These are phyloP conservation scores for California macrophylla DNA, from an alignment of 441 rosid species.

Conservation along the genomic window DNA sequence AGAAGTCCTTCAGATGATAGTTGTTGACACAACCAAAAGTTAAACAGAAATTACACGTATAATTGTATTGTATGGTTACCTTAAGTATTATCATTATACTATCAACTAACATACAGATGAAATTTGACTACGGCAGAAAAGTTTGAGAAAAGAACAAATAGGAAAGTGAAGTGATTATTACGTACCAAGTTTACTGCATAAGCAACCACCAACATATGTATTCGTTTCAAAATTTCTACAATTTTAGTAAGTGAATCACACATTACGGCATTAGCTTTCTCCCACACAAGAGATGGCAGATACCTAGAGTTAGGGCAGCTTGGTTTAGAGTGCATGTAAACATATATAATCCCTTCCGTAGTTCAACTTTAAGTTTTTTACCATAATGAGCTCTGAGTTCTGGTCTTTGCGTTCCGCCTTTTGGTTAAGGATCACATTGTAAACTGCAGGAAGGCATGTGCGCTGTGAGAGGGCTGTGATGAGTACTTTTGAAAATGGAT, in stretches of 20 bases:
- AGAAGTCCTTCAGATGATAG: neutral
- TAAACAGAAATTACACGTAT: neutral
- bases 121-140: neutral
- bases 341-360: neutral
- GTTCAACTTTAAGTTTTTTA: neutral
- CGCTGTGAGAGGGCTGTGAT: neutral
- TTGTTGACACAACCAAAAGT: neutral
- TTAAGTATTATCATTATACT: neutral
- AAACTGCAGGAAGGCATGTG: neutral
- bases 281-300: neutral
- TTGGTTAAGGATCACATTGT: neutral
- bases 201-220: neutral
- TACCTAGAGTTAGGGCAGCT: neutral
- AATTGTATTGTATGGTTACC: neutral
- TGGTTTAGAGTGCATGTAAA: neutral
- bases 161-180: neutral
- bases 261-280: neutral
- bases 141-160: conserved; percentile 2
- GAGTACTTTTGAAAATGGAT: neutral
- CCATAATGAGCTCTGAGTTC: neutral
- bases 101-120: conserved; percentile 1
- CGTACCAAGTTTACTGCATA: neutral
- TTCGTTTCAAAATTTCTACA: neutral
- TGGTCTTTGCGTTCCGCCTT: neutral
- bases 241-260: neutral